Percentiles rank a stretch among this genome's conserved stretches.
These are phyloP conservation scores for Colletotrichum tofieldiae DNA, from an alignment of 2,329 filamentous ascomycete species.

Conservation along the genomic window DNA sequence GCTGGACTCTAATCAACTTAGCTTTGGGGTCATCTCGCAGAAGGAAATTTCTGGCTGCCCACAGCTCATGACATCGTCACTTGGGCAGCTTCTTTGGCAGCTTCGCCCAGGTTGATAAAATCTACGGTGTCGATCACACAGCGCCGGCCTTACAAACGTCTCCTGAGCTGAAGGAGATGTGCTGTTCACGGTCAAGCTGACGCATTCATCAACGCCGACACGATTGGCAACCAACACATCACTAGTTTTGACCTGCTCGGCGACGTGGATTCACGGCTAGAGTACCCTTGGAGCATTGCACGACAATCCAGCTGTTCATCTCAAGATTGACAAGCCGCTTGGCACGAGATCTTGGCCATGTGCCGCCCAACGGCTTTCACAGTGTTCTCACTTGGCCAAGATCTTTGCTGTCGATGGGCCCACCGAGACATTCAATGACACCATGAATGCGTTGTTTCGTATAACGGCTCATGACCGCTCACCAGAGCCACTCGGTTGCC, in stretches of 20 bases:
- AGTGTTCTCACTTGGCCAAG: not conserved
- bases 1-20: not conserved
- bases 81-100: not conserved
- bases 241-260: not conserved
- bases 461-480: not conserved
- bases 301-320: not conserved
- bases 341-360: not conserved
- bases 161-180: not conserved
- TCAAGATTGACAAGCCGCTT: not conserved
- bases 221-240: not conserved
- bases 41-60: not conserved
- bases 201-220: not conserved
- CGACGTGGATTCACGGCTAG: not conserved
- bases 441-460: not conserved
- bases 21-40: not conserved
- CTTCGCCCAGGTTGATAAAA: not conserved
- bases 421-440: not conserved
- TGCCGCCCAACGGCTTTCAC: not conserved
- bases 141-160: not conserved
- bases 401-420: not conserved
- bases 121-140: not conserved
- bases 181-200: not conserved
- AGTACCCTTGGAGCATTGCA: not conserved
- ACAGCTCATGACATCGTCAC: slow-evolving; percentile 1
- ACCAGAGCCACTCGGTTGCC: not conserved